These are phyloP conservation scores for Epichloe aotearoae DNA, from an alignment of 2,329 filamentous ascomycete species.

Conservation along the genomic window DNA sequence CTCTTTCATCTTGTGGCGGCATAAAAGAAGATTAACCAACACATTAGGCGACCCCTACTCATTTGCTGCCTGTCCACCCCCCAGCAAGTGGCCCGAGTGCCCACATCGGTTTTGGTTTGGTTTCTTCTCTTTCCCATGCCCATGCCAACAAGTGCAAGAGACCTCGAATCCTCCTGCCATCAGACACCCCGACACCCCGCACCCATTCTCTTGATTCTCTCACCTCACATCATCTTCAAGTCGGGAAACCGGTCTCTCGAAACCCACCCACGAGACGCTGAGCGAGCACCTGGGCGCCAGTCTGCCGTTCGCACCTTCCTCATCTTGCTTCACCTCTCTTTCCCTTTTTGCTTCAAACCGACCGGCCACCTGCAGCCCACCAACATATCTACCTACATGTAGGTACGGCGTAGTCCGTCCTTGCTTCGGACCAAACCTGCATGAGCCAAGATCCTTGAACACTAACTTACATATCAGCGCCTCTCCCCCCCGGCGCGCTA, in stretches of 20 bases:
- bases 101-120: not conserved
- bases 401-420: not conserved
- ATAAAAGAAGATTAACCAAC: not conserved
- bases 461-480: too few relatives aligned
- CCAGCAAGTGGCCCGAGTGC: not conserved
- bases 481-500: not conserved
- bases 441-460: too few relatives aligned
- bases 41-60: conserved; percentile 1
- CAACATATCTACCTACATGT: not conserved
- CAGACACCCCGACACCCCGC: too few relatives aligned
- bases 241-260: not conserved
- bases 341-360: not conserved
- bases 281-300: not conserved
- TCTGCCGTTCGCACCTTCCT: not conserved
- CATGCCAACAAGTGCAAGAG: not conserved
- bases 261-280: not conserved
- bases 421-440: too few relatives aligned
- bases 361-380: not conserved
- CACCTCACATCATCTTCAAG: not conserved
- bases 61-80: not conserved
- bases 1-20: not conserved
- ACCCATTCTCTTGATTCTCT: not conserved
- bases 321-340: not conserved
- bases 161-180: not conserved
- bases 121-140: too few relatives aligned